Evolutionary conservation across 495 filamentous ascomycete species (phyloP).

Genomic region (Penicillium canescens): DNA sequence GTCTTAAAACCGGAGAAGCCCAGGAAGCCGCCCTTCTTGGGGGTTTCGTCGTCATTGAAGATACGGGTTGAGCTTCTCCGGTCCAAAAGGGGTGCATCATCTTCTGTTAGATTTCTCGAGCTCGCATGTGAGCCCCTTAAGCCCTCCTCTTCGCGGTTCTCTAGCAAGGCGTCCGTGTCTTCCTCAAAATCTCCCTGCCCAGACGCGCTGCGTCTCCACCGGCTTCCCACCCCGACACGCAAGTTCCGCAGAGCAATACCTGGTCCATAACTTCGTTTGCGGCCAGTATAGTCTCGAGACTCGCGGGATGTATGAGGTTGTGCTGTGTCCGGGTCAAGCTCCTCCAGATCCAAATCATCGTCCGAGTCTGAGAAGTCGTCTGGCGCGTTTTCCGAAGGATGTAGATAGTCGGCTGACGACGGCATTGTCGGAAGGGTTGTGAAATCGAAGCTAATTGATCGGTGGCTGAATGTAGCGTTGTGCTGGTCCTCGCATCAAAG

Average conservation of each 20-base stretch:
- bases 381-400: slow-evolving; percentile 33
- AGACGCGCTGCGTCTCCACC: slow-evolving; percentile 53
- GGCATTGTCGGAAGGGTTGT: slow-evolving; percentile 27
- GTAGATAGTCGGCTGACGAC: slow-evolving; percentile 42
- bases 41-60: slow-evolving; percentile 27
- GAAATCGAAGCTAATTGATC: slow-evolving; percentile 3
- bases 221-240: slow-evolving; percentile 64
- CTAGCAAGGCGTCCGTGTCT: slow-evolving; percentile 57
- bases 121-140: slow-evolving; percentile 45
- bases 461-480: slow-evolving; percentile 6
- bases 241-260: slow-evolving; percentile 71
- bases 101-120: slow-evolving; percentile 53
- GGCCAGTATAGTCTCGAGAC: slow-evolving; percentile 40
- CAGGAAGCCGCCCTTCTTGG: slow-evolving; percentile 25
- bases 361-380: slow-evolving; percentile 48
- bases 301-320: slow-evolving; percentile 37
- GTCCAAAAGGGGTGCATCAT: slow-evolving; percentile 66
- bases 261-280: slow-evolving; percentile 49
- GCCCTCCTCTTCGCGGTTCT: slow-evolving; percentile 46
- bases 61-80: slow-evolving; percentile 32
- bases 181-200: slow-evolving; percentile 48
- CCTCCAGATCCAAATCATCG: slow-evolving; percentile 64
- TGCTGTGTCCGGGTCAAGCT: slow-evolving; percentile 63
- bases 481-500: slow-evolving; percentile 10
- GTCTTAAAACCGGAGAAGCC: slow-evolving; percentile 35